These are phyloP conservation scores for Starmera pachycereana DNA, from an alignment of 805 yeast species.

Conservation along the genomic window DNA sequence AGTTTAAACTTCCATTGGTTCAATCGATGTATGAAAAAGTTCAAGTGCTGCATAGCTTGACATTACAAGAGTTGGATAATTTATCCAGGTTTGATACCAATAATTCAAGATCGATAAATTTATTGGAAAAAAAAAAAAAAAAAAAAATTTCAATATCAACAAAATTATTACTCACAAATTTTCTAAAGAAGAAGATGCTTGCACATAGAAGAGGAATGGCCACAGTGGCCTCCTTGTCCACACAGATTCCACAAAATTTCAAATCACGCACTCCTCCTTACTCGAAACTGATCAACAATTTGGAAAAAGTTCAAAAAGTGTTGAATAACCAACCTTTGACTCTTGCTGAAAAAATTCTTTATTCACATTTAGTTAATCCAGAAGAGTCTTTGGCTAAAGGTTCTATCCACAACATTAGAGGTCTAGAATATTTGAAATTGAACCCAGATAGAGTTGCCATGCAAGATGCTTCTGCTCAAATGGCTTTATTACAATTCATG, in stretches of 20 bases:
- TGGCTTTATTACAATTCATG: slow-evolving; percentile 98
- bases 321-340: slow-evolving; percentile 72
- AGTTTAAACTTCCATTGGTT: slow-evolving; percentile 7
- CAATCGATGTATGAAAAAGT: slow-evolving; percentile 2
- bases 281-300: slow-evolving; percentile 55
- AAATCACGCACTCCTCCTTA: slow-evolving; percentile 82
- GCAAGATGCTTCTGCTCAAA: slow-evolving; percentile 99
- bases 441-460: slow-evolving; percentile 97
- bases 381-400: slow-evolving; percentile 63
- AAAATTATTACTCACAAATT: neutral
- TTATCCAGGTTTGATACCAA: neutral
- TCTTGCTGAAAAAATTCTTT: slow-evolving; percentile 87
- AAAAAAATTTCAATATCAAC: neutral
- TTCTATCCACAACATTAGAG: slow-evolving; percentile 53
- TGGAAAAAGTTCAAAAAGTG: slow-evolving; percentile 52
- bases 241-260: slow-evolving; percentile 42
- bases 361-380: slow-evolving; percentile 86
- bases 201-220: slow-evolving; percentile 5
- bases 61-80: neutral
- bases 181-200: neutral
- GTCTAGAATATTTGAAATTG: slow-evolving; percentile 81
- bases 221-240: slow-evolving; percentile 13
- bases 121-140: neutral
- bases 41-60: neutral
- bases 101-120: neutral